These are phyloP conservation scores for Aphanocladium album DNA, from an alignment of 2,329 filamentous ascomycete species.

Conservation along the genomic window DNA sequence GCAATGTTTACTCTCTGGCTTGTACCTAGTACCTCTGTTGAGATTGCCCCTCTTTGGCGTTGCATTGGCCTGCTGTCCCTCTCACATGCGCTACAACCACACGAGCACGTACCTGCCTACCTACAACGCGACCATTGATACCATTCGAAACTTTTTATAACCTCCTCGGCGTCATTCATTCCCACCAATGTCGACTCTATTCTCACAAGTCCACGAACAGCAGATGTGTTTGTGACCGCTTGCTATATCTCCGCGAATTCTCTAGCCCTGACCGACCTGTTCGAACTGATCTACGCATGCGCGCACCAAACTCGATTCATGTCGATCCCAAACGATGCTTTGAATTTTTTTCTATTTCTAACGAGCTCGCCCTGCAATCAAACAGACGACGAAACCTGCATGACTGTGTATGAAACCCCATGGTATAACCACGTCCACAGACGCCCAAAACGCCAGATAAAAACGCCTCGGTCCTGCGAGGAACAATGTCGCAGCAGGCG, in stretches of 20 bases:
- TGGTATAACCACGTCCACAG: slow-evolving; percentile 10
- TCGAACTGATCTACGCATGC: background rate
- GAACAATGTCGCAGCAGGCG: background rate
- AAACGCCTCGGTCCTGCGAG: slow-evolving; percentile 7
- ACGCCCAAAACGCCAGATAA: slow-evolving; percentile 12
- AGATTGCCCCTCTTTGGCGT: slow-evolving; percentile 5
- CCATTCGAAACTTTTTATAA: too few relatives aligned
- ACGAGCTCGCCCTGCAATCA: background rate
- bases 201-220: background rate
- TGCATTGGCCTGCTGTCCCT: background rate
- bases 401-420: slow-evolving; percentile 1
- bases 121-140: too few relatives aligned
- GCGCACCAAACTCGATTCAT: background rate
- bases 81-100: background rate
- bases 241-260: background rate
- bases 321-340: background rate
- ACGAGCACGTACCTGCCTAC: too few relatives aligned
- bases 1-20: too few relatives aligned
- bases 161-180: too few relatives aligned
- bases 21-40: background rate
- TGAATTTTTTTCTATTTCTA: background rate
- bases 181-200: background rate
- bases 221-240: background rate
- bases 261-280: background rate
- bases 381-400: background rate